phyloP scores from a whole-genome alignment of 1,139 yeast genomes.

The Kodamaea plutei region DNA sequence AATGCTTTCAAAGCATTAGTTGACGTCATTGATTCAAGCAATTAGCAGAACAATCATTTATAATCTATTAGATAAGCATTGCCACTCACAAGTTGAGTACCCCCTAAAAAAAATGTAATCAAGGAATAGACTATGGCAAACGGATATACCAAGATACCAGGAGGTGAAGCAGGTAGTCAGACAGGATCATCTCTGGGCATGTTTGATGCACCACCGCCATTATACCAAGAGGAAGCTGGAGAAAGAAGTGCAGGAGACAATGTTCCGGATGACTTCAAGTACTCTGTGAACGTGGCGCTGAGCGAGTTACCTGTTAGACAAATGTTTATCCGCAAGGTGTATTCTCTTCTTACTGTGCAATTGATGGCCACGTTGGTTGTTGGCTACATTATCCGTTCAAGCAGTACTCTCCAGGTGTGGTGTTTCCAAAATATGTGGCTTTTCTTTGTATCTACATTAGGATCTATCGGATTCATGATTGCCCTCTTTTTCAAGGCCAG shows the following conservation, averaged over 20 bases:
- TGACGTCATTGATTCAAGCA: too few species aligned
- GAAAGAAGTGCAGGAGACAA: slow-evolving; percentile 37
- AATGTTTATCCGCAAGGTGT: slow-evolving; percentile 74
- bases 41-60: too few species aligned
- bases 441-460: slow-evolving; percentile 52
- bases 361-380: slow-evolving; percentile 57
- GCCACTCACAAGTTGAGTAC: too few species aligned
- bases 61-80: too few species aligned
- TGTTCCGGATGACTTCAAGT: slow-evolving; percentile 79
- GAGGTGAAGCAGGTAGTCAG: too few species aligned
- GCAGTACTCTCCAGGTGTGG: slow-evolving; percentile 51
- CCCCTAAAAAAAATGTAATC: too few species aligned
- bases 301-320: slow-evolving; percentile 76
- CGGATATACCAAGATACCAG: too few species aligned
- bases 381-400: slow-evolving; percentile 51
- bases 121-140: too few species aligned
- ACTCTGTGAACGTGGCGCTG: slow-evolving; percentile 70
- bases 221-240: background rate
- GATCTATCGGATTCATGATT: slow-evolving; percentile 60
- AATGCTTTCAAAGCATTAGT: too few species aligned
- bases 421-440: slow-evolving; percentile 60
- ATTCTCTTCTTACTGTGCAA: slow-evolving; percentile 65
- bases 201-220: too few species aligned
- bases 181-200: too few species aligned
- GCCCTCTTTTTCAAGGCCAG: slow-evolving; percentile 57